Conservation (phyloP, 371 early-diverging fungal species). For the Mucor racemosus region DNA sequence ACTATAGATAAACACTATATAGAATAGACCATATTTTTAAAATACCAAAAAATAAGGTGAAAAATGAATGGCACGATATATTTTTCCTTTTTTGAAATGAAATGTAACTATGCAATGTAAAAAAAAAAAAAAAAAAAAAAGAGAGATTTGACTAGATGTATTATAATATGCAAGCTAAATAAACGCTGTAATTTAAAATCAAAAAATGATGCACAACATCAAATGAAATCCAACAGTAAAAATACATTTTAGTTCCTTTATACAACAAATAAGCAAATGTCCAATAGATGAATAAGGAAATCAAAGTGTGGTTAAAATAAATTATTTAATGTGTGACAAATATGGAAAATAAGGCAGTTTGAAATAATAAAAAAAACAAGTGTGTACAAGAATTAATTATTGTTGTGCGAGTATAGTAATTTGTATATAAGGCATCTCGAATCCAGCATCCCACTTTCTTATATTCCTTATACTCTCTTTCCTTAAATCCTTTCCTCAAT, state of each 20-base stretch:
- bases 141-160: background rate
- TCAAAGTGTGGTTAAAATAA: slow-evolving; percentile 15
- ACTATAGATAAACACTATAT: no score
- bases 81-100: slow-evolving; percentile 3
- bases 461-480: slow-evolving; percentile 1
- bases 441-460: background rate
- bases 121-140: background rate
- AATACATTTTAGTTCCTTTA: background rate
- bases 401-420: background rate
- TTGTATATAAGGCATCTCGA: slow-evolving; percentile 10
- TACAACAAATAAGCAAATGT: background rate
- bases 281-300: slow-evolving; percentile 22
- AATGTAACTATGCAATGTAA: background rate
- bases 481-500: slow-evolving; percentile 5
- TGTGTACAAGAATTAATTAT: slow-evolving; percentile 3
- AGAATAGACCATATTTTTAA: background rate
- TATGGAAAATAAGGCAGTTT: slow-evolving; percentile 6
- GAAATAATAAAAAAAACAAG: background rate
- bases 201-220: no score
- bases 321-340: slow-evolving; percentile 30
- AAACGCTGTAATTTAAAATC: no score
- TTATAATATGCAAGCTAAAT: background rate
- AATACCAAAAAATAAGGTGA: background rate
- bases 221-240: no score
- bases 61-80: background rate